A percentile compares a stretch with the other conserved stretches of the same genome.
These are phyloP conservation scores for Noccaea caerulescens DNA, from an alignment of 345 rosid species.

Conservation along the genomic window DNA sequence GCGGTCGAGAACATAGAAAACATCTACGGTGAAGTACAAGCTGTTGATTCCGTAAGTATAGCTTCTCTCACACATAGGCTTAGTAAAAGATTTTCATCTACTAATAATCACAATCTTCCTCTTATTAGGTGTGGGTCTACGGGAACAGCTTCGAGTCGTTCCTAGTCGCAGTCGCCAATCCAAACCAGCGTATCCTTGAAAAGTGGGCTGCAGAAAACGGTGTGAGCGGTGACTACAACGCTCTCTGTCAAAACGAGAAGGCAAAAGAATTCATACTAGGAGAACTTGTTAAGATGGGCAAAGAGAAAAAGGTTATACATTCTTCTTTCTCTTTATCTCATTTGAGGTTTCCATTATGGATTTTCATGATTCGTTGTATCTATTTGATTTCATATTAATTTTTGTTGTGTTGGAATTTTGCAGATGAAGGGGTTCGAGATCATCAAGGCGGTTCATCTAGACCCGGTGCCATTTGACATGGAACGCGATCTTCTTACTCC, in stretches of 20 bases:
- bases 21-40: conserved; percentile 60
- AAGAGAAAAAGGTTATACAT: conserved; percentile 67
- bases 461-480: conserved; percentile 75
- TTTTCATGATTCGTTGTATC: background rate
- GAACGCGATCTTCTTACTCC: conserved; percentile 85
- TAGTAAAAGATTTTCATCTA: conserved; percentile 8
- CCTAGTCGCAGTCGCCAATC: conserved; percentile 73
- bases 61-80: background rate
- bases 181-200: conserved; percentile 67
- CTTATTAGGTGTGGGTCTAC: conserved; percentile 76
- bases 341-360: background rate
- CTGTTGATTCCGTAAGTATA: conserved; percentile 66
- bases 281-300: conserved; percentile 67
- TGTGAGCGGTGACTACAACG: conserved; percentile 56
- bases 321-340: background rate
- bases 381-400: background rate
- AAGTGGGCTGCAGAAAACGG: conserved; percentile 68
- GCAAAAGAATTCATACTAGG: conserved; percentile 66
- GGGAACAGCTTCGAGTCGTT: conserved; percentile 87
- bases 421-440: conserved; percentile 90
- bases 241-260: conserved; percentile 65
- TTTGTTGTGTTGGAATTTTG: conserved; percentile 11
- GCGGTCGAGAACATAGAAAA: conserved; percentile 91
- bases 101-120: conserved; percentile 1
- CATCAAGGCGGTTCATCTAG: conserved; percentile 76